These are phyloP conservation scores for Helenozyma rhizophorensis DNA, from an alignment of 805 yeast species.

Conservation along the genomic window DNA sequence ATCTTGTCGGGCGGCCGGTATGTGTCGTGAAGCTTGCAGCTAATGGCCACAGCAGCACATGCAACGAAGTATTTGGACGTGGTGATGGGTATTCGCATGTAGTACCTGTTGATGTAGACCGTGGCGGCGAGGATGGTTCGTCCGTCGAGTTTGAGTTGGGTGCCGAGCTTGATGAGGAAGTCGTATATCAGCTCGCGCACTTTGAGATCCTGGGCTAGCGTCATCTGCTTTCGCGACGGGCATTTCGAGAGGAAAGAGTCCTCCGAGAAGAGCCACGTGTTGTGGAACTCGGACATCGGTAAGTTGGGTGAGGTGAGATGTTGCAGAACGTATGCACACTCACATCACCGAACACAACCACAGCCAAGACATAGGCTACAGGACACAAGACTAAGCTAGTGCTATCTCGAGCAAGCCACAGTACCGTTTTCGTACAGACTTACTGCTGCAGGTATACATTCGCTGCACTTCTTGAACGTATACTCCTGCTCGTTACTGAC, in stretches of 20 bases:
- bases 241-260: slow-evolving; percentile 25
- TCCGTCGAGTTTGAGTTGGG: slow-evolving; percentile 35
- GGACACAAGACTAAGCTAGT: too few species aligned
- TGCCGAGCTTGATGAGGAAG: slow-evolving; percentile 33
- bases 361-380: too few species aligned
- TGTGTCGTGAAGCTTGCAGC: slow-evolving; percentile 39
- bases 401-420: too few species aligned
- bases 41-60: slow-evolving; percentile 39
- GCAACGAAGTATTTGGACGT: slow-evolving; percentile 42
- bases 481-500: too few species aligned
- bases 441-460: too few species aligned
- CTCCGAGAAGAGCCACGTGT: slow-evolving; percentile 38
- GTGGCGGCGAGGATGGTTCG: slow-evolving; percentile 41
- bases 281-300: slow-evolving; percentile 6
- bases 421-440: too few species aligned
- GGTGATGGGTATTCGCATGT: slow-evolving; percentile 40
- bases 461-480: too few species aligned
- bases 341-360: too few species aligned
- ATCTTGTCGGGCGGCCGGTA: slow-evolving; percentile 42
- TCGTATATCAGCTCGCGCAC: slow-evolving; percentile 36
- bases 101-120: slow-evolving; percentile 34
- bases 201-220: slow-evolving; percentile 34
- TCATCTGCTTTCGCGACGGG: slow-evolving; percentile 32
- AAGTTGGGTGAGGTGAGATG: too few species aligned
- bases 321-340: too few species aligned